phyloP scores from a whole-genome alignment of 2,329 filamentous ascomycete species.

The Cercospora sojina region DNA sequence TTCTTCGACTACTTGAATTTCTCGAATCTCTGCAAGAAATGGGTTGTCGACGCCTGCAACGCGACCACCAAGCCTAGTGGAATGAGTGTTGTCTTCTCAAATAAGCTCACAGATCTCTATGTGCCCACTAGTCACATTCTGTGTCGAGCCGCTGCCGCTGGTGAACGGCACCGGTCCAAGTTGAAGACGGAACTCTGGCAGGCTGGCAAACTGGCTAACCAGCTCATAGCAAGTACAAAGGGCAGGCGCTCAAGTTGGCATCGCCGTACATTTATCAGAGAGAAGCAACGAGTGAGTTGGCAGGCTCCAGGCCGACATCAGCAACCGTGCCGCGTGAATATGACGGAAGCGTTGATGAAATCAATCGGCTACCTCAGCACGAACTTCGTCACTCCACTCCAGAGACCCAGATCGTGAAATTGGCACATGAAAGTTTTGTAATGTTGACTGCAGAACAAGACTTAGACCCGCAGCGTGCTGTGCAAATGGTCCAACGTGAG shows the following conservation, averaged over 20 bases:
- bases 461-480: no score
- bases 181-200: background rate
- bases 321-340: no score
- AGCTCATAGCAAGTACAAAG: background rate
- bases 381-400: background rate
- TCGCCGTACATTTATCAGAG: background rate
- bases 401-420: background rate
- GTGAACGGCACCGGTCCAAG: background rate
- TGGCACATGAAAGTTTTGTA: background rate
- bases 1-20: background rate
- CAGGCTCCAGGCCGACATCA: no score
- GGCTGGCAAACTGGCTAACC: background rate
- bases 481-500: background rate
- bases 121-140: background rate
- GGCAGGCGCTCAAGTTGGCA: background rate
- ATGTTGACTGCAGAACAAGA: background rate
- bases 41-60: background rate
- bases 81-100: background rate
- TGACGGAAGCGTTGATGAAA: background rate
- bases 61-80: background rate
- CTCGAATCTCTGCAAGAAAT: background rate
- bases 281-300: background rate
- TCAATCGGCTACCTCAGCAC: background rate
- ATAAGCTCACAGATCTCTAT: background rate
- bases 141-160: background rate